Conservation (phyloP, 1,284 basidiomycete genomes). For the Puccinia novopanici region DNA sequence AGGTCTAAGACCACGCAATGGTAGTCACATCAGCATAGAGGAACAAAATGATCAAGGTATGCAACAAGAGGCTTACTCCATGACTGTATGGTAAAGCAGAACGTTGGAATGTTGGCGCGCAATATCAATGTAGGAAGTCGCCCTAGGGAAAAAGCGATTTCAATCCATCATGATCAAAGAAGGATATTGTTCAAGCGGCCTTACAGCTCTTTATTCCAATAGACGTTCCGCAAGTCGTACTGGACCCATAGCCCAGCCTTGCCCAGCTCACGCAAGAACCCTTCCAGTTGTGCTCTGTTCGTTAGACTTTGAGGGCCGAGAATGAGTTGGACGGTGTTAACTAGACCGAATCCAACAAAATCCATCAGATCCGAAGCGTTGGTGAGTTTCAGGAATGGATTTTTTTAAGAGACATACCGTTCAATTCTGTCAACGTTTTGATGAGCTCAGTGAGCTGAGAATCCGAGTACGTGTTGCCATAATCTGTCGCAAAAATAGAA, state of each 20-base stretch:
- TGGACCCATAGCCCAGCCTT: constrained; percentile 36
- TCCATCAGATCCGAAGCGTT: not conserved
- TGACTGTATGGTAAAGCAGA: constrained; percentile 42
- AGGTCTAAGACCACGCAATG: not conserved
- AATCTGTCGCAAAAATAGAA: constrained; percentile 8
- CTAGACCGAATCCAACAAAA: not conserved
- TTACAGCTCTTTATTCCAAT: constrained; percentile 31
- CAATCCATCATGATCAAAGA: constrained; percentile 17
- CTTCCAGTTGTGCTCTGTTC: not conserved
- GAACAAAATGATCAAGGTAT: not conserved
- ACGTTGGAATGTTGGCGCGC: constrained; percentile 24
- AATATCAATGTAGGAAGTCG: not conserved
- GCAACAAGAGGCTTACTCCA: constrained; percentile 14
- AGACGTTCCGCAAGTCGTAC: constrained; percentile 37
- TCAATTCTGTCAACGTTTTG: not conserved
- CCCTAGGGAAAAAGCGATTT: not conserved
- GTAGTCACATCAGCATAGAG: not conserved
- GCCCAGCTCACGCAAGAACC: not conserved
- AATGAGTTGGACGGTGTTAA: constrained; percentile 33
- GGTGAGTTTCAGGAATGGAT: not conserved
- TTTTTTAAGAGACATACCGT: not conserved
- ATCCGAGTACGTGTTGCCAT: not conserved
- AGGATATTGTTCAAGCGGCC: not conserved
- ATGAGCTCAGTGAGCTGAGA: not conserved
- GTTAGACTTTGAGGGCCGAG: constrained; percentile 25